Evolutionary conservation across 192 early-diverging fungal species (phyloP).

Genomic region (Coemansia asiatica): DNA sequence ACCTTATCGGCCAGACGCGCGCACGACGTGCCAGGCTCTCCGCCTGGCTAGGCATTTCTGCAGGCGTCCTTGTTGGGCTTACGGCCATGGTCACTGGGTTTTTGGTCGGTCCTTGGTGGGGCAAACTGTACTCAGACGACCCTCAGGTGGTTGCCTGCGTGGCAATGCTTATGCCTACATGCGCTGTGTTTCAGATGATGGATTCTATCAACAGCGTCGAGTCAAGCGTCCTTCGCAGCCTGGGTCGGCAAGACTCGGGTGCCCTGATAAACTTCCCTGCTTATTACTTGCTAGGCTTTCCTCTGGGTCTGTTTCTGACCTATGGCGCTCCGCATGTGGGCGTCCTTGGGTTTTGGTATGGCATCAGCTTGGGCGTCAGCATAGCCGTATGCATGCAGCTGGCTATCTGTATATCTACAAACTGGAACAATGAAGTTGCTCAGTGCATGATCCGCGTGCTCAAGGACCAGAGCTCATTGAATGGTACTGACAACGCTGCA

Average conservation of each 20-base stretch:
- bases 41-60: slow-evolving; percentile 32
- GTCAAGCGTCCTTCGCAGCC: slow-evolving; percentile 58
- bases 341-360: slow-evolving; percentile 54
- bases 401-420: slow-evolving; percentile 26
- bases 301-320: slow-evolving; percentile 58
- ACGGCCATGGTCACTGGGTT: slow-evolving; percentile 25
- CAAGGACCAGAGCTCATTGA: slow-evolving; percentile 26
- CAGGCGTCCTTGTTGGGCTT: slow-evolving; percentile 21
- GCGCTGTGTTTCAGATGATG: slow-evolving; percentile 67
- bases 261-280: slow-evolving; percentile 57
- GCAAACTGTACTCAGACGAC: slow-evolving; percentile 66
- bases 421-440: slow-evolving; percentile 39
- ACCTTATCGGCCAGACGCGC: slow-evolving; percentile 51
- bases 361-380: slow-evolving; percentile 37
- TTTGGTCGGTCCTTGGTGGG: slow-evolving; percentile 47
- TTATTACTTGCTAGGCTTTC: slow-evolving; percentile 61
- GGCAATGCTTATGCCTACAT: slow-evolving; percentile 74
- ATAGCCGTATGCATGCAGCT: slow-evolving; percentile 43
- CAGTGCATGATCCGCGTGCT: slow-evolving; percentile 41
- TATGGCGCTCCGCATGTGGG: slow-evolving; percentile 45
- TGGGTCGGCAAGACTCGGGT: slow-evolving; percentile 58
- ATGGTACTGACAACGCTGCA: background rate
- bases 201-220: slow-evolving; percentile 66
- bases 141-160: slow-evolving; percentile 67
- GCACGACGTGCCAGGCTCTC: slow-evolving; percentile 40